Conservation (phyloP, 768 basidiomycete species). For the Amanita fuliginea region DNA sequence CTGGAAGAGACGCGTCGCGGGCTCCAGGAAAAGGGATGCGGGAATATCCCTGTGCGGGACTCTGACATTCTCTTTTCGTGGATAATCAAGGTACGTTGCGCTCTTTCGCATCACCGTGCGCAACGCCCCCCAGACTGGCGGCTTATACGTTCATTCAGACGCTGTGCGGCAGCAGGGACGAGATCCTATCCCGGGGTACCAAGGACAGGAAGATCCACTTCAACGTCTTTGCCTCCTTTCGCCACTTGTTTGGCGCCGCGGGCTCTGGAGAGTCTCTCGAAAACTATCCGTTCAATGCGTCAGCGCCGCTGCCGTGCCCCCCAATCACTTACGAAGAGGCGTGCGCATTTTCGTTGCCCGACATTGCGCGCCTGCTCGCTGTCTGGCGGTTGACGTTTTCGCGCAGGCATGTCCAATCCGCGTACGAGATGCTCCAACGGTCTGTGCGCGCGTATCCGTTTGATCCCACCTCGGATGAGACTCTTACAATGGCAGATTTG, state of each 20-base stretch:
- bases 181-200: not conserved
- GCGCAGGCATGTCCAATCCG: not conserved
- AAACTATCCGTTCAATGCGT: slow-evolving; percentile 15
- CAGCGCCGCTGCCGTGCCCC: slow-evolving; percentile 28
- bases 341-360: slow-evolving; percentile 17
- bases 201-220: not conserved
- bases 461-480: slow-evolving; percentile 1
- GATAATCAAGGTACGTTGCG: not conserved
- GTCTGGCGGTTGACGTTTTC: slow-evolving; percentile 9
- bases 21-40: not conserved
- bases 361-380: slow-evolving; percentile 15
- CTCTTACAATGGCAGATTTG: not conserved
- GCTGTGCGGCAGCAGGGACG: not conserved
- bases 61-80: not conserved
- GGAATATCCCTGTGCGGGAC: not conserved
- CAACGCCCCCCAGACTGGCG: too few relatives aligned
- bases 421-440: slow-evolving; percentile 1
- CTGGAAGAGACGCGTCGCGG: not conserved
- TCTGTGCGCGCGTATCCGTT: not conserved
- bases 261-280: not conserved
- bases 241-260: not conserved
- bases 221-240: not conserved
- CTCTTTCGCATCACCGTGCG: too few relatives aligned
- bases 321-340: slow-evolving; percentile 23
- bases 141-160: not conserved